These are phyloP conservation scores for Kalmusia sp. DNA, from an alignment of 2,329 filamentous ascomycete genomes.

Conservation along the genomic window DNA sequence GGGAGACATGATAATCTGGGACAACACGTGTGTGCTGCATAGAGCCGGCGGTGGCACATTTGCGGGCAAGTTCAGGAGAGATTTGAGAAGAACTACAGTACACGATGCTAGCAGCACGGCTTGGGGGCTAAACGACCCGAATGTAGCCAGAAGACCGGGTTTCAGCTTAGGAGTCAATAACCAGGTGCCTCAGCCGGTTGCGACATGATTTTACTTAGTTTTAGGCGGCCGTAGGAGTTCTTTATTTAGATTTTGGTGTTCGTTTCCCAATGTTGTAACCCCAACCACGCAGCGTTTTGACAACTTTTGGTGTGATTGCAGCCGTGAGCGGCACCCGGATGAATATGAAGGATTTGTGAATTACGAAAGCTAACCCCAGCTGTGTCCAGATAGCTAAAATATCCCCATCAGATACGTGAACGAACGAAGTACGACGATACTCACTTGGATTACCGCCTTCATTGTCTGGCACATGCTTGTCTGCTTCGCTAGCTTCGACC, in stretches of 20 bases:
- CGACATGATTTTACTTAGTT: background rate
- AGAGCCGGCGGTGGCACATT: constrained; percentile 57
- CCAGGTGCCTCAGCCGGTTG: constrained; percentile 7
- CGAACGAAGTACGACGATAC: constrained; percentile 67
- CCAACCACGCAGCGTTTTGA: constrained; percentile 81
- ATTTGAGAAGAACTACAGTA: constrained; percentile 64
- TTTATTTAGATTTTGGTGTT: constrained; percentile 40
- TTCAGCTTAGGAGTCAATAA: constrained; percentile 10
- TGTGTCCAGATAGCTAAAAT: constrained; percentile 73
- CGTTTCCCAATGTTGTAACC: constrained; percentile 91
- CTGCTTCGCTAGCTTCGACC: constrained; percentile 48
- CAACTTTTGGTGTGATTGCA: constrained; percentile 86
- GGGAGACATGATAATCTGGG: constrained; percentile 52
- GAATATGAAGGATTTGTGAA: constrained; percentile 96
- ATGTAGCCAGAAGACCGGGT: constrained; percentile 5
- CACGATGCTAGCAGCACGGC: constrained; percentile 53
- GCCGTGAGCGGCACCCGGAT: constrained; percentile 85
- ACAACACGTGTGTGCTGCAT: constrained; percentile 65
- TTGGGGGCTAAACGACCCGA: constrained; percentile 11
- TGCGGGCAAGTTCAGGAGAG: constrained; percentile 56
- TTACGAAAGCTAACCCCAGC: constrained; percentile 86
- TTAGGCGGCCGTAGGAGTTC: background rate
- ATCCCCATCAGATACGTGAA: constrained; percentile 64
- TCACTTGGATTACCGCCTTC: constrained; percentile 45
- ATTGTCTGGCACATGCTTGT: constrained; percentile 17